These are phyloP conservation scores for Penstemon barbatus DNA, from an alignment of 257 asterid species.

Conservation along the genomic window DNA sequence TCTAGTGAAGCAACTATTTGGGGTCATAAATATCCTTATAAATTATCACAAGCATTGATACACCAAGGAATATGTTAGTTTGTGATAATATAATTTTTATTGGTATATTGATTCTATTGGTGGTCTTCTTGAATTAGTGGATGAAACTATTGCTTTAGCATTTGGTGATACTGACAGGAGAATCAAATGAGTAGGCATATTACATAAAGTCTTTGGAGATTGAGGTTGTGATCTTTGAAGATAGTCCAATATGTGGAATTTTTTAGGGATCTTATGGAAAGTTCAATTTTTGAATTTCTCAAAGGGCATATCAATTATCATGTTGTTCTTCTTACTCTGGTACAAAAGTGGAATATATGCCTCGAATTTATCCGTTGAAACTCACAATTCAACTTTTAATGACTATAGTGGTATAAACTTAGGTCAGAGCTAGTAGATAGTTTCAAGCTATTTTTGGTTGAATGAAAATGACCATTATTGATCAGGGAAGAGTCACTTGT, in stretches of 20 bases:
- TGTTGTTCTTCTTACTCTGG: conserved; percentile 37
- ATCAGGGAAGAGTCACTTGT: conserved; percentile 15
- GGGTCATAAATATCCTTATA: too few species aligned
- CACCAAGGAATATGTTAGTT: not conserved
- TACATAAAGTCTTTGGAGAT: conserved; percentile 18
- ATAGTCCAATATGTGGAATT: conserved; percentile 25
- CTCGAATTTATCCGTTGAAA: conserved; percentile 28
- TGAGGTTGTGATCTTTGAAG: conserved; percentile 20
- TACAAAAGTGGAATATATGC: conserved; percentile 23
- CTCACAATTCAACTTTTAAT: conserved; percentile 27
- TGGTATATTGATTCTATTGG: conserved; percentile 1
- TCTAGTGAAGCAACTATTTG: not conserved
- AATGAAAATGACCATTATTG: conserved; percentile 26
- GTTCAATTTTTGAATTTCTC: conserved; percentile 29
- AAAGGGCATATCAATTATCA: conserved; percentile 22
- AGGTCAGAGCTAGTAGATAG: conserved; percentile 27
- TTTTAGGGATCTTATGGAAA: conserved; percentile 11
- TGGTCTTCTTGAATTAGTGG: conserved; percentile 30
- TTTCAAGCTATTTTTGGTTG: conserved; percentile 13
- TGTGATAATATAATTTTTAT: conserved; percentile 11
- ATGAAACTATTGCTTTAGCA: conserved; percentile 34
- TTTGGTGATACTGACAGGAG: conserved; percentile 22
- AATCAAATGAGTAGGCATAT: conserved; percentile 17
- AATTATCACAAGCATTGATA: not conserved
- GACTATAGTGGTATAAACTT: conserved; percentile 13